These are phyloP conservation scores for Sugiyamaella neomexicana DNA, from an alignment of 1,139 yeast species.

Conservation along the genomic window DNA sequence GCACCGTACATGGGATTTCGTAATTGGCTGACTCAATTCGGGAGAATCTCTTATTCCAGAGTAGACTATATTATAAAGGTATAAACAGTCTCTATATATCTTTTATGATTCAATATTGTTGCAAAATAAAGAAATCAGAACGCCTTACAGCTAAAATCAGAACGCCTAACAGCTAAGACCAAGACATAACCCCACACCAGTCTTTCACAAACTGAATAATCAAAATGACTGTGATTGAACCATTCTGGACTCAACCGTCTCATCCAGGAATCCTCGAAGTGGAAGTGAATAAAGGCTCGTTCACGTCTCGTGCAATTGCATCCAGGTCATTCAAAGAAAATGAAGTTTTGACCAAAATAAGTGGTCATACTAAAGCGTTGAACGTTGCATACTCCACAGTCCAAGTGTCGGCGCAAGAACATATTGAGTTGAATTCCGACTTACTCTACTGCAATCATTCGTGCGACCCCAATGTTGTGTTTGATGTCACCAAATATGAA, in stretches of 20 bases:
- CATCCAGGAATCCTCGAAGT: conserved; percentile 16
- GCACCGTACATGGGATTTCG: too few species aligned
- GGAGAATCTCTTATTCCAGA: too few species aligned
- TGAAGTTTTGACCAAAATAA: conserved; percentile 14
- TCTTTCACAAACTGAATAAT: not conserved
- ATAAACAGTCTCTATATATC: too few species aligned
- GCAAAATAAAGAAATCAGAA: too few species aligned
- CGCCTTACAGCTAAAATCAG: too few species aligned
- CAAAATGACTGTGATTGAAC: conserved; percentile 11
- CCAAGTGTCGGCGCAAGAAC: conserved; percentile 13
- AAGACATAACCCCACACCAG: too few species aligned
- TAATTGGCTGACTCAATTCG: too few species aligned
- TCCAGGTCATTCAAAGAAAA: not conserved
- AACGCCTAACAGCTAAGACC: too few species aligned
- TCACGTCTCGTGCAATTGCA: conserved; percentile 12
- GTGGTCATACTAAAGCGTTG: conserved; percentile 14
- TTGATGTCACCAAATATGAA: conserved; percentile 16
- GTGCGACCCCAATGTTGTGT: conserved; percentile 20
- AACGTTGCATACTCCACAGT: conserved; percentile 17
- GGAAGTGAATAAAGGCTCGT: conserved; percentile 17
- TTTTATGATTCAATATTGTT: too few species aligned
- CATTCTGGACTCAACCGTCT: conserved; percentile 20
- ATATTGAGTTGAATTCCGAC: conserved; percentile 19
- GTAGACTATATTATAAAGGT: too few species aligned
- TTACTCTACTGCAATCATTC: conserved; percentile 19